Evolutionary conservation across 2,329 filamentous ascomycete species (phyloP).

Genomic region (Apiospora pterosperma): DNA sequence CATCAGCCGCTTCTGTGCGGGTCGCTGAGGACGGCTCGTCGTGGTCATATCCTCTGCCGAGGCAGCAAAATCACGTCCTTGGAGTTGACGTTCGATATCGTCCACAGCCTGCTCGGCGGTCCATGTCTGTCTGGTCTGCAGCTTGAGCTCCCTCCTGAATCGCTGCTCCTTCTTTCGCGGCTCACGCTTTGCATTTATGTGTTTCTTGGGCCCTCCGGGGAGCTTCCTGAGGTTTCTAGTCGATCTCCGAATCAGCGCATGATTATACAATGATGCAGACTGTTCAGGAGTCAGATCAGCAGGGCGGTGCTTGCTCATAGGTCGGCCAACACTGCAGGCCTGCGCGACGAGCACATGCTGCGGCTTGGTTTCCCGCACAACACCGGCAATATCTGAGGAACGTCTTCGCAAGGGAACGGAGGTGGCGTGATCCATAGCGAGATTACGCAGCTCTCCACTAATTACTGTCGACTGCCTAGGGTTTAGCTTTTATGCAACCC

Average conservation of each 20-base stretch:
- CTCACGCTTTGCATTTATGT: slow-evolving; percentile 2
- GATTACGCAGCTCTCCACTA: slow-evolving; percentile 6
- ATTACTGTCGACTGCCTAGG: slow-evolving; percentile 7
- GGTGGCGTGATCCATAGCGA: slow-evolving; percentile 6
- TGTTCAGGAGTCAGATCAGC: slow-evolving; percentile 14
- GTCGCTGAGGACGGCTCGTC: slow-evolving; percentile 6
- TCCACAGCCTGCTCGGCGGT: slow-evolving; percentile 15
- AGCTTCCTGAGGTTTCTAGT: not conserved
- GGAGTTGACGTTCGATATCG: slow-evolving; percentile 18
- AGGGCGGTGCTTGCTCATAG: slow-evolving; percentile 12
- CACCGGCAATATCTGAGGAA: slow-evolving; percentile 5
- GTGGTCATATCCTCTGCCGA: not conserved
- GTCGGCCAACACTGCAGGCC: slow-evolving; percentile 16
- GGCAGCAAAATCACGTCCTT: slow-evolving; percentile 13
- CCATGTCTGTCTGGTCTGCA: slow-evolving; percentile 13
- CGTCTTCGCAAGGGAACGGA: not conserved
- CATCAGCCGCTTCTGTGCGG: slow-evolving; percentile 14
- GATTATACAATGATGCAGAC: slow-evolving; percentile 9
- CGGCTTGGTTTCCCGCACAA: slow-evolving; percentile 6
- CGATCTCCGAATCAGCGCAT: slow-evolving; percentile 5
- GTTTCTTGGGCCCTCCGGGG: not conserved
- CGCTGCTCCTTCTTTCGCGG: slow-evolving; percentile 14
- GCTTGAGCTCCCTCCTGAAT: slow-evolving; percentile 12
- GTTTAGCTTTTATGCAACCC: slow-evolving; percentile 3
- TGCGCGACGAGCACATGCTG: slow-evolving; percentile 15